These are phyloP conservation scores for Calocera cornea DNA, from an alignment of 768 basidiomycete genomes.

Conservation along the genomic window DNA sequence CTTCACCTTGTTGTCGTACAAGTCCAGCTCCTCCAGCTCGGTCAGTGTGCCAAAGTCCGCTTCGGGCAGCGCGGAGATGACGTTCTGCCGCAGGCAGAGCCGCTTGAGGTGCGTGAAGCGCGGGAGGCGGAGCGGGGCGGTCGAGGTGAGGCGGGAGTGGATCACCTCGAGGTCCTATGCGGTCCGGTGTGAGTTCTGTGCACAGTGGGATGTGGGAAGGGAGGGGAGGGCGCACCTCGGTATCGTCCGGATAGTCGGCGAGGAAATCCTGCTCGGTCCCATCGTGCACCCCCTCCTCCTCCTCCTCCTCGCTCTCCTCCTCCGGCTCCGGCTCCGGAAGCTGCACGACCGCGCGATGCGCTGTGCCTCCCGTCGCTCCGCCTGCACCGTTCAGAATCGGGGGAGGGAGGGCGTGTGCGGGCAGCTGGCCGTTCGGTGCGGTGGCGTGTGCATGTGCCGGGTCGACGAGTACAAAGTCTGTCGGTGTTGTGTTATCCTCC, in stretches of 20 bases:
- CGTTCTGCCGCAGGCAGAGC: slow-evolving; percentile 79
- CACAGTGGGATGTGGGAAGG: slow-evolving; percentile 9
- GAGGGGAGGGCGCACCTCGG: slow-evolving; percentile 42
- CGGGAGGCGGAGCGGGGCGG: slow-evolving; percentile 32
- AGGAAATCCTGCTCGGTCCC: slow-evolving; percentile 42
- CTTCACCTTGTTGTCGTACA: slow-evolving; percentile 94
- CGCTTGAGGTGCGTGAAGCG: slow-evolving; percentile 59
- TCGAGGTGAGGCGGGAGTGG: slow-evolving; percentile 58
- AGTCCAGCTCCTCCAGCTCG: slow-evolving; percentile 74
- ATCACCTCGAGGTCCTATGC: slow-evolving; percentile 73
- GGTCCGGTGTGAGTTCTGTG: slow-evolving; percentile 7
- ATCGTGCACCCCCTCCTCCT: slow-evolving; percentile 18
- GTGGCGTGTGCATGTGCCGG: neutral
- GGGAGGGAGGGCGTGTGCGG: neutral
- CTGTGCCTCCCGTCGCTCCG: neutral
- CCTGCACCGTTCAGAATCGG: neutral
- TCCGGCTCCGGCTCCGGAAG: slow-evolving; percentile 10
- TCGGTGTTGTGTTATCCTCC: neutral
- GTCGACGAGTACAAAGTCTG: neutral
- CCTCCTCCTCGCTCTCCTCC: slow-evolving; percentile 20
- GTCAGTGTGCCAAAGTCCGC: slow-evolving; percentile 51
- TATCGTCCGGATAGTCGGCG: slow-evolving; percentile 68
- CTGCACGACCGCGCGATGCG: neutral
- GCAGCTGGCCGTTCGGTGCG: neutral
- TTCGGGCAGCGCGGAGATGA: slow-evolving; percentile 56